A percentile compares a stretch with the other conserved stretches of the same genome.
These are phyloP conservation scores for Hura crepitans DNA, from an alignment of 441 rosid species.

Conservation along the genomic window DNA sequence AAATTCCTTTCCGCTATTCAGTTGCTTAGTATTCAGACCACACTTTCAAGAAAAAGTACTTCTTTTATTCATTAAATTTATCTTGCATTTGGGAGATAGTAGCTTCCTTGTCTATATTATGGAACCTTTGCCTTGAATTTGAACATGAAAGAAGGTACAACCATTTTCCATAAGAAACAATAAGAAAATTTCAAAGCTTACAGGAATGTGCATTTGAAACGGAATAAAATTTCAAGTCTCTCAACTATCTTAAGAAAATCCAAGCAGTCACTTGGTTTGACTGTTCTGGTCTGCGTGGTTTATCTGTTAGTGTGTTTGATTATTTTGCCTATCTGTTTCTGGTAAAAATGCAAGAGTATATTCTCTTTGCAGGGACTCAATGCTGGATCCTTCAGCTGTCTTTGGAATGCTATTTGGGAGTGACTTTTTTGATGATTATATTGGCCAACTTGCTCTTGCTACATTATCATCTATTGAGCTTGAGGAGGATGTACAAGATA, in stretches of 20 bases:
- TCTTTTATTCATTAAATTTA: not conserved
- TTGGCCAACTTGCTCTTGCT: conserved; percentile 88
- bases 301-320: not conserved
- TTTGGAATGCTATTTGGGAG: conserved; percentile 98
- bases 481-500: conserved; percentile 50
- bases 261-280: not conserved
- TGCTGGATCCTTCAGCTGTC: conserved; percentile 86
- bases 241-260: not conserved
- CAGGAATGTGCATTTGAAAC: not conserved
- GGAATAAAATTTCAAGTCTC: not conserved
- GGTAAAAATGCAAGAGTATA: not conserved
- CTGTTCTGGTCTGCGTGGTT: not conserved
- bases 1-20: conserved; percentile 3
- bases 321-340: conserved; percentile 2
- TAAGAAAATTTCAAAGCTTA: not conserved
- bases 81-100: conserved; percentile 3
- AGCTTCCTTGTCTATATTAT: not conserved
- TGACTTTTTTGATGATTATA: conserved; percentile 81
- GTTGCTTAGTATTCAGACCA: not conserved
- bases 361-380: conserved; percentile 52
- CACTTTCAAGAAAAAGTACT: not conserved
- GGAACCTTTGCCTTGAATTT: not conserved
- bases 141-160: not conserved
- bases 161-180: conserved; percentile 1
- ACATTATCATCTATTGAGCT: conserved; percentile 47